Percentiles rank a stretch among this genome's conserved stretches.
Evolutionary conservation across 805 yeast species (phyloP).

Genomic region (Pichia phayaonensis): DNA sequence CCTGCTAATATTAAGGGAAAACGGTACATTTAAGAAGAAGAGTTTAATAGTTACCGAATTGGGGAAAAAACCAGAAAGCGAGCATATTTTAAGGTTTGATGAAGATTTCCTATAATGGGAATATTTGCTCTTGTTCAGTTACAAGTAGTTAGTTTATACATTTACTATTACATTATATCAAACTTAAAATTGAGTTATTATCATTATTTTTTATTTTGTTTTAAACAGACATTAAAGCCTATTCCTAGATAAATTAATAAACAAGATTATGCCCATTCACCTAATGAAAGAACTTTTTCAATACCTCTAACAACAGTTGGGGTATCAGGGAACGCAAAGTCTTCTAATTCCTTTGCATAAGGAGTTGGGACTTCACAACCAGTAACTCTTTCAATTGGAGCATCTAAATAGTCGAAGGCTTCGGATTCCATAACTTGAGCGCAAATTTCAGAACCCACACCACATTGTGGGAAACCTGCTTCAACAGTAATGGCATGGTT

Average conservation of each 20-base stretch:
- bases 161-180: no score
- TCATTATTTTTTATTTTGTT: no score
- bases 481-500: slow-evolving; percentile 94
- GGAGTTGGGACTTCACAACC: slow-evolving; percentile 99
- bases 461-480: slow-evolving; percentile 96
- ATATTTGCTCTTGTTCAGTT: neutral
- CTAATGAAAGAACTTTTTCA: slow-evolving; percentile 67
- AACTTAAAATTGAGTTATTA: neutral
- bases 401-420: slow-evolving; percentile 96
- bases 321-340: slow-evolving; percentile 97
- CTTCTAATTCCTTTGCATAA: slow-evolving; percentile 92
- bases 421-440: slow-evolving; percentile 98
- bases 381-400: slow-evolving; percentile 97
- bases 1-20: neutral
- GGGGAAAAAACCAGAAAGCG: no score
- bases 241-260: neutral
- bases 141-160: no score
- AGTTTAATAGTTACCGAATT: neutral
- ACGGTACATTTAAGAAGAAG: no score
- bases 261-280: slow-evolving; percentile 26
- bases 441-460: slow-evolving; percentile 96
- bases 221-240: neutral
- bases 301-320: slow-evolving; percentile 83
- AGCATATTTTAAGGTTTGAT: no score
- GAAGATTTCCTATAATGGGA: neutral